Conservation (phyloP, 2,329 filamentous ascomycete genomes). For the Didymella arachidicola region DNA sequence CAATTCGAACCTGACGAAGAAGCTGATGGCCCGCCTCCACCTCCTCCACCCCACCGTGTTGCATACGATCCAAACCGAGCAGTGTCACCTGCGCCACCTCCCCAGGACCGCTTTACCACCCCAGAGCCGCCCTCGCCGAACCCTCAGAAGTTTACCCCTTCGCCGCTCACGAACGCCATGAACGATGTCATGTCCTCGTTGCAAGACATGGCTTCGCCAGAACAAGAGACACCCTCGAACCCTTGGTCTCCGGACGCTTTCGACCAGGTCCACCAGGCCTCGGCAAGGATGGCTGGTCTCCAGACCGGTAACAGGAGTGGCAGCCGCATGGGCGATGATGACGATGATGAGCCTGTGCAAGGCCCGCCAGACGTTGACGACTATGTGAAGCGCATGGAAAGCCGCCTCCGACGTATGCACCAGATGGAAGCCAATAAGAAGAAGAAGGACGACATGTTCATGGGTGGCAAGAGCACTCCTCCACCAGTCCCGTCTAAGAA, state of each 20-base stretch:
- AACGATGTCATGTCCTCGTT: slow-evolving; percentile 97
- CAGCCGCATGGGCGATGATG: slow-evolving; percentile 49
- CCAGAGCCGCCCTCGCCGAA: slow-evolving; percentile 70
- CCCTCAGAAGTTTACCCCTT: slow-evolving; percentile 69
- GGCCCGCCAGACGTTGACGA: slow-evolving; percentile 77
- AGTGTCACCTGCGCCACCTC: slow-evolving; percentile 44
- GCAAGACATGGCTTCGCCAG: slow-evolving; percentile 76
- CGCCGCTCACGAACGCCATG: slow-evolving; percentile 92
- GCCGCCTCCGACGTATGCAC: slow-evolving; percentile 75
- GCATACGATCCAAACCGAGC: slow-evolving; percentile 57
- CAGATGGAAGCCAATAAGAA: slow-evolving; percentile 47
- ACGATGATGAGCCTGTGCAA: slow-evolving; percentile 65
- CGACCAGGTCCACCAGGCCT: slow-evolving; percentile 61
- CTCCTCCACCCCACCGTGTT: slow-evolving; percentile 79
- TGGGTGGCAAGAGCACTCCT: slow-evolving; percentile 56
- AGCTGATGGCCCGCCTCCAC: slow-evolving; percentile 78
- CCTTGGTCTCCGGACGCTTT: slow-evolving; percentile 95
- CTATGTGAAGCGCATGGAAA: slow-evolving; percentile 93
- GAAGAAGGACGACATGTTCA: slow-evolving; percentile 60
- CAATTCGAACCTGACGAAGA: slow-evolving; percentile 29
- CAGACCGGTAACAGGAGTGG: slow-evolving; percentile 78
- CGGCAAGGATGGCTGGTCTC: slow-evolving; percentile 55
- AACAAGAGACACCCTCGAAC: slow-evolving; percentile 67
- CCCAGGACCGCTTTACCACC: slow-evolving; percentile 60
- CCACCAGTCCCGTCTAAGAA: slow-evolving; percentile 70